phyloP scores from a whole-genome alignment of 2,329 filamentous ascomycete genomes.

The Neocatenulostroma microsporum region DNA sequence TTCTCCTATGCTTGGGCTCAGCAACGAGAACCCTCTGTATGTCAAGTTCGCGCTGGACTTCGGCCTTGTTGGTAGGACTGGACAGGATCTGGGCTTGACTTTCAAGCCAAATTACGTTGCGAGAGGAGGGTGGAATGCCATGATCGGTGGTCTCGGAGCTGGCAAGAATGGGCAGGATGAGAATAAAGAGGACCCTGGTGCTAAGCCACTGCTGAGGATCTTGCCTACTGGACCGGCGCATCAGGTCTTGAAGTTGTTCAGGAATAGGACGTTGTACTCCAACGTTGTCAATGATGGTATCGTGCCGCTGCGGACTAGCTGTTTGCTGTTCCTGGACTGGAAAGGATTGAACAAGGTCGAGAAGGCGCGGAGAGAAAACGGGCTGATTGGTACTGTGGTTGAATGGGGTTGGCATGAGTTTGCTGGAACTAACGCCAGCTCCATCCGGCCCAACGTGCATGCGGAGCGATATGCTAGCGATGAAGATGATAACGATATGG shows the following conservation, averaged over 20 bases:
- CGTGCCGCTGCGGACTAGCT: constrained; percentile 88
- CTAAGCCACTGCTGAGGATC: constrained; percentile 82
- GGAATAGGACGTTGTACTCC: constrained; percentile 86
- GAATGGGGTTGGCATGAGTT: constrained; percentile 93
- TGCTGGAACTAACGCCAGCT: constrained; percentile 58
- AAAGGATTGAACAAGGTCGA: constrained; percentile 86
- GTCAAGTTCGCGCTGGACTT: constrained; percentile 96
- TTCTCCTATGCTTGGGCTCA: constrained; percentile 80
- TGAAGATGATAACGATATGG: constrained; percentile 20
- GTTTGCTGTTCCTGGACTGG: constrained; percentile 95
- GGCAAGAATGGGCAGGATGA: constrained; percentile 44
- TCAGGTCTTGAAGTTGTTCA: constrained; percentile 74
- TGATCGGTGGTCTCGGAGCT: constrained; percentile 72
- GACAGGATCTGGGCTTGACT: constrained; percentile 87
- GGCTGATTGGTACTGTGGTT: constrained; percentile 83
- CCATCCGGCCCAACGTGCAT: constrained; percentile 33
- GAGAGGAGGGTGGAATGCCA: constrained; percentile 77
- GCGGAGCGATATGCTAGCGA: constrained; percentile 18
- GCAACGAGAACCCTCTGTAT: constrained; percentile 95
- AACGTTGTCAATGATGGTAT: constrained; percentile 98
- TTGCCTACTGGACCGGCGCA: constrained; percentile 88
- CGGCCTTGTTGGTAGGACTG: constrained; percentile 89
- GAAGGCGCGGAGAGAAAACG: constrained; percentile 86
- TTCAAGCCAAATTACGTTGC: constrained; percentile 86
- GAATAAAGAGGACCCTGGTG: constrained; percentile 60